Base-by-base conservation (phyloP, 2,329 filamentous ascomycete genomes). In the Monosporascus ibericus region DNA sequence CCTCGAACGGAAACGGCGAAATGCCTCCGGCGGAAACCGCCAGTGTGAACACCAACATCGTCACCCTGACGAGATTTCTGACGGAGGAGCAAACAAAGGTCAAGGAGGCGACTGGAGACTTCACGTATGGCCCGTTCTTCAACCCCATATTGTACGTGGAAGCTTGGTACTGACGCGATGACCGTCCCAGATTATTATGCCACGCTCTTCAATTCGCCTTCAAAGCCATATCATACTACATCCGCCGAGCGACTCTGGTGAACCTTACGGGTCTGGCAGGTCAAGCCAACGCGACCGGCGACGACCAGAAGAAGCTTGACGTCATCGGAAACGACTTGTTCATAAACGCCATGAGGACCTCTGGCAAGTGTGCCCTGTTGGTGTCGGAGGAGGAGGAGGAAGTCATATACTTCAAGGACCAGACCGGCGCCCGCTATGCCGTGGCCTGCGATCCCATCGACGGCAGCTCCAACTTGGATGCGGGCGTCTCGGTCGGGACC, bases 161-260 rank as follows among this genome's bases (percentile, higher is more conserved):
- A 20, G 11, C 8, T 20, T 27, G 27, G 38, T 46, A 24, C 58
- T 60, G 18, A 61, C 42, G 15, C n/a, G 46, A 7, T 9, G 14
- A 9, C 24, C 11, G 6, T 24, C 15, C 49, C 65, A 96, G 92
- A 65, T 82, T 99, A 50, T 84, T 99, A 55, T 96, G 91, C 80
- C 94, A 99, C 71, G 92, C 94, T 55, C 88, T 99, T 54, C 94
- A 97, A 74, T 99, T 97, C 79, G 92, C 94, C 60, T 99, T 99
- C 87, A 99, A 99, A 80, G 95, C 90, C 61, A 99, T 99, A 72
- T 90, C 94, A 64, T 96, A 97, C 81, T 99, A 96, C 79, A 99
- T 99, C 73, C 92, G 92, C 65, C 87, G 94, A 71, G 91, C 92
- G 37, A 92, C 90, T 24, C 79, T 99, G 59, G 92, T 97, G 76